Conservation (phyloP, 192 early-diverging fungal genomes). For the Coemansia sp. region DNA sequence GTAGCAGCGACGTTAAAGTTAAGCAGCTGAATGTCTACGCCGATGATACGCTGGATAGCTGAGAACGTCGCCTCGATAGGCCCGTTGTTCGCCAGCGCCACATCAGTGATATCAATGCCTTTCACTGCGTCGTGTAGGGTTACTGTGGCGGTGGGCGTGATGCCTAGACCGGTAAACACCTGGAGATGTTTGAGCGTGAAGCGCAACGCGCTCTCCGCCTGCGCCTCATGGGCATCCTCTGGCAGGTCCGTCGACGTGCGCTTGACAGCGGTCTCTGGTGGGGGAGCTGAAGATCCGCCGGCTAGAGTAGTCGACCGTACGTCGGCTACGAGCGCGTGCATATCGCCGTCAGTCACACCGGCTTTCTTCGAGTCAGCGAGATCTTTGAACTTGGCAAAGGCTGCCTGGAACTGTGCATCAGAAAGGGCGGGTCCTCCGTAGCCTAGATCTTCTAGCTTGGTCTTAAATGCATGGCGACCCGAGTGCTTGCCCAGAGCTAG, state of each 20-base stretch:
- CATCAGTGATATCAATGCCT: conserved; percentile 63
- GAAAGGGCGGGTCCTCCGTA: conserved; percentile 64
- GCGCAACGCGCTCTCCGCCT: conserved; percentile 7
- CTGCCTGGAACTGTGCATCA: conserved; percentile 69
- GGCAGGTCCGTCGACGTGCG: not conserved
- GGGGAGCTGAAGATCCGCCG: not conserved
- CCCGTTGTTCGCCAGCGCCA: conserved; percentile 78
- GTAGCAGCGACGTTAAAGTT: conserved; percentile 87
- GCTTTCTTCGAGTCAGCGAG: conserved; percentile 91
- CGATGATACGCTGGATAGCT: conserved; percentile 86
- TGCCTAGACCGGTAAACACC: conserved; percentile 75
- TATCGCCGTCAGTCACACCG: conserved; percentile 84
- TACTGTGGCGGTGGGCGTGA: conserved; percentile 81
- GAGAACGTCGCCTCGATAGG: conserved; percentile 89
- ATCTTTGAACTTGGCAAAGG: conserved; percentile 89
- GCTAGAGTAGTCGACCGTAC: conserved; percentile 57
- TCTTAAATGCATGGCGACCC: conserved; percentile 90
- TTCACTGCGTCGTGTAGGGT: conserved; percentile 65
- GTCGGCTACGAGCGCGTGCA: conserved; percentile 85
- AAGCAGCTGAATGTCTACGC: conserved; percentile 73
- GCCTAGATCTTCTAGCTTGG: conserved; percentile 78
- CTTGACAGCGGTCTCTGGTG: not conserved
- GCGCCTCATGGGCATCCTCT: not conserved
- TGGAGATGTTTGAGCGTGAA: conserved; percentile 75
- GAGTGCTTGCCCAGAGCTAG: conserved; percentile 96